These are phyloP conservation scores for Alternaria triticimaculans DNA, from an alignment of 2,329 filamentous ascomycete species.

Conservation along the genomic window DNA sequence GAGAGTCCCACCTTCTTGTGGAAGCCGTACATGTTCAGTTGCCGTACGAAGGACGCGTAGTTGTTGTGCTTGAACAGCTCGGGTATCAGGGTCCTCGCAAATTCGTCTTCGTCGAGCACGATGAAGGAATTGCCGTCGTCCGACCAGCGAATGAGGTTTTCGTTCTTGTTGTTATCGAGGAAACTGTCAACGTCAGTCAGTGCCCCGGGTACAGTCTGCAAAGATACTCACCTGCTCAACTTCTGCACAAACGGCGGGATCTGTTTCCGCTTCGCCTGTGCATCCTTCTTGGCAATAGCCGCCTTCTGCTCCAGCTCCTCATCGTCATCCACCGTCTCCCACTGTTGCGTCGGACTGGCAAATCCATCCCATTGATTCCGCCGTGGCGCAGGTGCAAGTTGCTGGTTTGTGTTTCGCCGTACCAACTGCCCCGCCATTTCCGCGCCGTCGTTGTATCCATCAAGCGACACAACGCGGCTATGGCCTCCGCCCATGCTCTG, in stretches of 20 bases:
- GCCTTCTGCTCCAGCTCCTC: constrained; percentile 82
- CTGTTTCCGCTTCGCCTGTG: constrained; percentile 88
- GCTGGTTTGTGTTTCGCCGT: constrained; percentile 55
- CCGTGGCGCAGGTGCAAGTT: constrained; percentile 49
- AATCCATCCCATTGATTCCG: constrained; percentile 51
- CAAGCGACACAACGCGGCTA: constrained; percentile 43
- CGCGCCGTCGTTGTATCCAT: constrained; percentile 33
- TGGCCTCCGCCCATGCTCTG: constrained; percentile 25
- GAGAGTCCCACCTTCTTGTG: constrained; percentile 72
- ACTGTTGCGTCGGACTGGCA: constrained; percentile 52
- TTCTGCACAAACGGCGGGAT: constrained; percentile 99
- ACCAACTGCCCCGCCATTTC: constrained; percentile 54
- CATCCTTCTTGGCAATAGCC: constrained; percentile 81
- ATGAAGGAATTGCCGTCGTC: constrained; percentile 96
- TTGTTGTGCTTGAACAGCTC: constrained; percentile 83
- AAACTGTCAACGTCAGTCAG: constrained; percentile 67
- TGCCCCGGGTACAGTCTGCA: neutral
- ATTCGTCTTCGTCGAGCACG: constrained; percentile 93
- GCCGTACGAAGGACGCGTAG: constrained; percentile 77
- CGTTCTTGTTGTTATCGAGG: constrained; percentile 89
- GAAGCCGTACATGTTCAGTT: constrained; percentile 66
- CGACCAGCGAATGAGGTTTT: constrained; percentile 95
- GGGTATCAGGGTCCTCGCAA: constrained; percentile 74
- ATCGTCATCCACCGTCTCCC: constrained; percentile 68
- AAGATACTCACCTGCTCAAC: constrained; percentile 78